phyloP scores from a whole-genome alignment of 2,329 filamentous ascomycete genomes.

The Ophiognomonia clavigignenti-juglandacearum region DNA sequence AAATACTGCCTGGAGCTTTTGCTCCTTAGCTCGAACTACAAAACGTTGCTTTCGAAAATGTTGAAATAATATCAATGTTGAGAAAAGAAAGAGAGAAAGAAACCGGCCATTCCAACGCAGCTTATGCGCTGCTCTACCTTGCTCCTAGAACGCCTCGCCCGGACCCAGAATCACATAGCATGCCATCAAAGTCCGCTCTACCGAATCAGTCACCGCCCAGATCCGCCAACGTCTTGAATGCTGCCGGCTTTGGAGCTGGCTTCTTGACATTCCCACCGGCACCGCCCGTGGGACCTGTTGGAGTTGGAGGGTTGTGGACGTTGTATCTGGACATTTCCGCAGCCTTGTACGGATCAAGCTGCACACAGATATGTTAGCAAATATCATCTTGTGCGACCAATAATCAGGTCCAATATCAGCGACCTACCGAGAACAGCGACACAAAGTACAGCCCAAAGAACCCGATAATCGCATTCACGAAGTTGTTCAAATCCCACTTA shows the following conservation, averaged over 20 bases:
- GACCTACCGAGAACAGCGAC: conserved; percentile 55
- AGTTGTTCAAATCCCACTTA: conserved; percentile 32
- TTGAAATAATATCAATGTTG: not conserved
- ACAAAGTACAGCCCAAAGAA: conserved; percentile 59
- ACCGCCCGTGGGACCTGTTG: conserved; percentile 11
- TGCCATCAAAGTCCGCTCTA: not conserved
- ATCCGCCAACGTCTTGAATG: conserved; percentile 51
- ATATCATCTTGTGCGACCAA: not conserved
- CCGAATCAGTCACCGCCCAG: conserved; percentile 27
- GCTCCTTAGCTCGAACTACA: not conserved
- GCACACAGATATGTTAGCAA: conserved; percentile 11
- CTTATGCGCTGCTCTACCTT: conserved; percentile 1
- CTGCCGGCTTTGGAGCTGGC: conserved; percentile 27
- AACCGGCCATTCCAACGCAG: not conserved
- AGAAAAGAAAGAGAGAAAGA: not conserved
- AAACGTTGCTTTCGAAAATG: not conserved
- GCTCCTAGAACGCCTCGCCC: conserved; percentile 12
- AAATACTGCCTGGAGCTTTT: not conserved
- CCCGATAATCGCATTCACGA: conserved; percentile 45
- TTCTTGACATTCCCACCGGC: conserved; percentile 16
- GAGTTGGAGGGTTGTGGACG: conserved; percentile 35
- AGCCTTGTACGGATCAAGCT: conserved; percentile 59
- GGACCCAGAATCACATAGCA: not conserved
- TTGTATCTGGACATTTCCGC: conserved; percentile 59
- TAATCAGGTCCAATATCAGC: not conserved